Percentiles rank a stretch among this genome's conserved stretches.
These are phyloP conservation scores for Dactylellina leptospora DNA, from an alignment of 2,329 filamentous ascomycete species.

Conservation along the genomic window DNA sequence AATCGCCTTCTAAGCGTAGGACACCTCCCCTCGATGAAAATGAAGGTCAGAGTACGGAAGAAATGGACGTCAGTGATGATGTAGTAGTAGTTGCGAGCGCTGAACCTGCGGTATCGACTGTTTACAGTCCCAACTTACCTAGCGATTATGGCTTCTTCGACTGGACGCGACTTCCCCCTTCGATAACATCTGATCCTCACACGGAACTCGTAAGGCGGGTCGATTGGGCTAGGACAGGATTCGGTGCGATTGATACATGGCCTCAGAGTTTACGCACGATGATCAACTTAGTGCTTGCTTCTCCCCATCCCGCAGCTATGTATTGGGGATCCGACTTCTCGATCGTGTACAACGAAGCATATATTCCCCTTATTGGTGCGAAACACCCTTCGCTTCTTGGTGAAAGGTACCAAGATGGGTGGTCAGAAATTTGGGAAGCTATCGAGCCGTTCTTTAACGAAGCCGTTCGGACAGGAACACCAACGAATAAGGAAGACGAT, in stretches of 20 bases:
- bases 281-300: constrained; percentile 83
- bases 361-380: constrained; percentile 74
- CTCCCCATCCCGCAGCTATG: constrained; percentile 76
- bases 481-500: constrained; percentile 83
- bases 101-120: constrained; percentile 9
- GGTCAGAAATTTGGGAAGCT: constrained; percentile 78
- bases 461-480: constrained; percentile 75
- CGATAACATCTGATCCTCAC: constrained; percentile 72
- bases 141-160: constrained; percentile 69
- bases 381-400: constrained; percentile 83
- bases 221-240: constrained; percentile 76
- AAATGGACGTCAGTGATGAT: constrained; percentile 46
- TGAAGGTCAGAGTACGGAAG: neutral
- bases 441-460: constrained; percentile 74
- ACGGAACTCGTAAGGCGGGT: constrained; percentile 75
- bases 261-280: constrained; percentile 75
- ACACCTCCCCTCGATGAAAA: neutral
- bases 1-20: neutral
- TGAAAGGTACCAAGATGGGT: constrained; percentile 70
- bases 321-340: constrained; percentile 79
- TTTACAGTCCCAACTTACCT: constrained; percentile 46
- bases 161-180: constrained; percentile 77
- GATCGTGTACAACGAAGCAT: constrained; percentile 77
- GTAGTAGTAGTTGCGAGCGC: neutral
- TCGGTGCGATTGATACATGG: constrained; percentile 81